phyloP scores from a whole-genome alignment of 2,329 filamentous ascomycete genomes.

The Phoma sp. region DNA sequence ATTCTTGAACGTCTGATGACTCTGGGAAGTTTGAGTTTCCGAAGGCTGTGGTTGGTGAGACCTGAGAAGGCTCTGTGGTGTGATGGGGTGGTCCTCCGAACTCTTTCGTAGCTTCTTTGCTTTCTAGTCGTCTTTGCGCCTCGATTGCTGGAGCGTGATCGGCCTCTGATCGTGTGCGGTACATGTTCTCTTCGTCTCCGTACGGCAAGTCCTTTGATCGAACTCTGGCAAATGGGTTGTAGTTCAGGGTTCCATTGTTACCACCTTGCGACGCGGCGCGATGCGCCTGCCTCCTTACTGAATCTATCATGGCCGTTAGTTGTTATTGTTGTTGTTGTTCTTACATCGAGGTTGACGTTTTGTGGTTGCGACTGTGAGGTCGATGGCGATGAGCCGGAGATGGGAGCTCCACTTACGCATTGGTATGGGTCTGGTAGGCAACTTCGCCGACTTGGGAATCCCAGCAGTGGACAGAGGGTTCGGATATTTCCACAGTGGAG shows the following conservation, averaged over 20 bases:
- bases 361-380: neutral
- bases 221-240: constrained; percentile 44
- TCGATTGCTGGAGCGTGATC: constrained; percentile 30
- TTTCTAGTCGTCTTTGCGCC: constrained; percentile 35
- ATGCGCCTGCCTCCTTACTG: constrained; percentile 46
- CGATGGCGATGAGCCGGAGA: constrained; percentile 11
- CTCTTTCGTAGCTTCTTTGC: constrained; percentile 35
- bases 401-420: constrained; percentile 36
- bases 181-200: constrained; percentile 40
- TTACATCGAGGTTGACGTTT: neutral
- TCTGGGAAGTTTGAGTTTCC: constrained; percentile 17
- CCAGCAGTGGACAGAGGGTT: neutral
- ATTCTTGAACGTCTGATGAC: constrained; percentile 17
- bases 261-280: constrained; percentile 40
- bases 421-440: constrained; percentile 21
- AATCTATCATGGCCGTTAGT: constrained; percentile 33
- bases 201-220: constrained; percentile 30
- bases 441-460: constrained; percentile 22
- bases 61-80: constrained; percentile 34
- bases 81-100: constrained; percentile 38
- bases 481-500: constrained; percentile 11
- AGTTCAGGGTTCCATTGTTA: constrained; percentile 34
- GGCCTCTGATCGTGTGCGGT: constrained; percentile 35
- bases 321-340: neutral
- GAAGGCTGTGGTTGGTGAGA: constrained; percentile 28